phyloP scores from a whole-genome alignment of 768 basidiomycete species.

The Naematelia aurantialba region DNA sequence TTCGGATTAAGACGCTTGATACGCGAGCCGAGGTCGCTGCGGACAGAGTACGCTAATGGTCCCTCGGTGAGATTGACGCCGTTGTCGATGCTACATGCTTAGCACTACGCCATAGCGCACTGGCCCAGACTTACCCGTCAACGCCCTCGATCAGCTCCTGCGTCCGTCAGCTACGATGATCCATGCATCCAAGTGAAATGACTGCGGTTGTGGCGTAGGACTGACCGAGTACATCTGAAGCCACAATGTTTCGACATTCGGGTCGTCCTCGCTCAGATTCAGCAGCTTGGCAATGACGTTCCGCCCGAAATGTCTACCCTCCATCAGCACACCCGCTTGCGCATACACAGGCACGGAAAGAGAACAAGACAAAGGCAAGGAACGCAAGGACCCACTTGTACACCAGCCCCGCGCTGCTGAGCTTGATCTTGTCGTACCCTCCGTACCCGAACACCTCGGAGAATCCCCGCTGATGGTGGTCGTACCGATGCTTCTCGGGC shows the following conservation, averaged over 20 bases:
- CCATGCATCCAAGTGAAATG: background rate
- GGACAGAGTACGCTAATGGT: conserved; percentile 62
- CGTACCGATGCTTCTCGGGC: conserved; percentile 70
- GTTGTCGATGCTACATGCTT: conserved; percentile 71
- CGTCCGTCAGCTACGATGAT: no score
- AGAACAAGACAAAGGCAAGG: background rate
- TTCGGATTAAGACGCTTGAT: conserved; percentile 80
- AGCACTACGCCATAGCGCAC: background rate
- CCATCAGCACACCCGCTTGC: background rate
- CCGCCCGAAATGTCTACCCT: conserved; percentile 71
- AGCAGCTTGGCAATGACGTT: conserved; percentile 70
- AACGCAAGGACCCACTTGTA: conserved; percentile 84
- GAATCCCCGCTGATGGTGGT: conserved; percentile 96
- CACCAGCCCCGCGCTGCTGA: conserved; percentile 86
- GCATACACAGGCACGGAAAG: no score
- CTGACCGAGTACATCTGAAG: conserved; percentile 79
- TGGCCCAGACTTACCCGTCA: no score
- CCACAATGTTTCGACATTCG: conserved; percentile 72
- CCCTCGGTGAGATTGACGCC: conserved; percentile 77
- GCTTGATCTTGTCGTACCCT: conserved; percentile 62
- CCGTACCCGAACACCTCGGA: conserved; percentile 82
- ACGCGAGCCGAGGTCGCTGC: conserved; percentile 79
- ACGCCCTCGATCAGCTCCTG: conserved; percentile 92
- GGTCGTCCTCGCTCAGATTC: conserved; percentile 57
- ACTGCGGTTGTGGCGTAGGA: background rate